A percentile compares a stretch with the other conserved stretches of the same genome.
Conservation (phyloP, 306 rosid genomes). For the Gastrolobium bilobum region DNA sequence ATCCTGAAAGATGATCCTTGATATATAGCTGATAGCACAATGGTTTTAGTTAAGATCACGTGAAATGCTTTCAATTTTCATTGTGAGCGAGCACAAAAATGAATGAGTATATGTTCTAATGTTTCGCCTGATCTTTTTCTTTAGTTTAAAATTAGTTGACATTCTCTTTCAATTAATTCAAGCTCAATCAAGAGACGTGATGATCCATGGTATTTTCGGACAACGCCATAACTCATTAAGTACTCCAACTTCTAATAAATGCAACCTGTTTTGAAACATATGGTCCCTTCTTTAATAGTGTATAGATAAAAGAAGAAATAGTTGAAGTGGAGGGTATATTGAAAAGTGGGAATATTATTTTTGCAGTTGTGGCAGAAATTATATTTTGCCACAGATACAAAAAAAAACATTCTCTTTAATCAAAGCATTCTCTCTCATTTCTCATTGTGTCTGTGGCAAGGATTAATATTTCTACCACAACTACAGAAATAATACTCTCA, state of each 20-base stretch:
- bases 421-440: too few relatives aligned
- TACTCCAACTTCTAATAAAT: constrained; percentile 1
- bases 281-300: background rate
- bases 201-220: background rate
- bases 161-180: constrained; percentile 16
- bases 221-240: constrained; percentile 1
- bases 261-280: background rate
- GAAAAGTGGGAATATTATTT: too few relatives aligned
- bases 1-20: background rate
- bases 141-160: constrained; percentile 19
- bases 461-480: too few relatives aligned
- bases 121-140: constrained; percentile 9
- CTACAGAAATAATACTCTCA: too few relatives aligned
- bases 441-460: too few relatives aligned
- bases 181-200: background rate
- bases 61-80: constrained; percentile 39
- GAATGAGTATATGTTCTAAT: background rate
- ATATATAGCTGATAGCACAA: constrained; percentile 3
- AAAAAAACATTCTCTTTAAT: too few relatives aligned
- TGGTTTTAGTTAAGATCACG: constrained; percentile 29
- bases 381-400: too few relatives aligned
- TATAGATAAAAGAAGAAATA: too few relatives aligned
- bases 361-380: too few relatives aligned
- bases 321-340: background rate
- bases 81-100: background rate